phyloP scores from a whole-genome alignment of 2,329 filamentous ascomycete species.

The Cadophora sp. region DNA sequence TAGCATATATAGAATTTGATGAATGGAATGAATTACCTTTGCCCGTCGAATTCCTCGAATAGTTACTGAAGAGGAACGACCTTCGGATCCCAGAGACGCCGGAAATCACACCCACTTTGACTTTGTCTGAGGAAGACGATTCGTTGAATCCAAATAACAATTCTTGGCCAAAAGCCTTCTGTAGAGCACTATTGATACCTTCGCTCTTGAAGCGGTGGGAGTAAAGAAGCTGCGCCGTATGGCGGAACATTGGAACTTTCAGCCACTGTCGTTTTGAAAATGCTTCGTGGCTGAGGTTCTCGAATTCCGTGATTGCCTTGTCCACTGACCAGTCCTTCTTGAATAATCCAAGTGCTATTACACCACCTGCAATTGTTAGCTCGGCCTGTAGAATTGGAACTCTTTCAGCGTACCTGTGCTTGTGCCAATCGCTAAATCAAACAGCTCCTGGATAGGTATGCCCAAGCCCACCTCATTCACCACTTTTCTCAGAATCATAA shows the following conservation, averaged over 20 bases:
- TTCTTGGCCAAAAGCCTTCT: background rate
- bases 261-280: constrained; percentile 14
- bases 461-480: background rate
- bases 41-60: background rate
- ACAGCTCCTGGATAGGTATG: constrained; percentile 19
- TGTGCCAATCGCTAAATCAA: constrained; percentile 16
- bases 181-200: background rate
- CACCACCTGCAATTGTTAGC: constrained; percentile 10
- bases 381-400: background rate
- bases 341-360: constrained; percentile 16
- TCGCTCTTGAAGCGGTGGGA: constrained; percentile 1
- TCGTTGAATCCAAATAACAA: background rate
- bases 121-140: no score
- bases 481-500: background rate
- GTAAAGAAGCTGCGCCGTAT: no score
- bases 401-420: constrained; percentile 10
- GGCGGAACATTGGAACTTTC: background rate
- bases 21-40: constrained; percentile 2
- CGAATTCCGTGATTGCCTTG: background rate
- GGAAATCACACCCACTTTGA: background rate
- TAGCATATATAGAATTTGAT: background rate
- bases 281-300: constrained; percentile 4
- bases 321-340: constrained; percentile 9
- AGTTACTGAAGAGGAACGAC: background rate
- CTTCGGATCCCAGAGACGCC: no score